Percentiles rank a stretch among this genome's conserved stretches.
Conservation (phyloP, 2,329 filamentous ascomycete species). For the Pezicula carpinea region DNA sequence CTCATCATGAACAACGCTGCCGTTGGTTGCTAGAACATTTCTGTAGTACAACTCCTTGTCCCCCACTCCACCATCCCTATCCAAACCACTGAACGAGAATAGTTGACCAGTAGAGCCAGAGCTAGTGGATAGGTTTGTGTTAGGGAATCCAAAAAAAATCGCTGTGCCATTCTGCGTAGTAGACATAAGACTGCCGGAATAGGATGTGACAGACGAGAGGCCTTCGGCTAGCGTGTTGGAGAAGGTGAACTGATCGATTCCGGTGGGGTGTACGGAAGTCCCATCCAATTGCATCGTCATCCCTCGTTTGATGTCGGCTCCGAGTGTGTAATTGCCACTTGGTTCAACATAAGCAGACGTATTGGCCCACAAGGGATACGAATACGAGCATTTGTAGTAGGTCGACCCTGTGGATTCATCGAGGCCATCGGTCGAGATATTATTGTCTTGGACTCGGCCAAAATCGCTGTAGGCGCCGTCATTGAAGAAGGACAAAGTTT, state of each 20-base stretch:
- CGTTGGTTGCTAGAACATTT: constrained; percentile 50
- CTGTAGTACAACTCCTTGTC: constrained; percentile 48
- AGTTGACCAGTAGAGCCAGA: constrained; percentile 53
- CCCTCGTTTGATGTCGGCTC: constrained; percentile 42
- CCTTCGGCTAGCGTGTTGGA: constrained; percentile 15
- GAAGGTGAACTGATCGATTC: constrained; percentile 50
- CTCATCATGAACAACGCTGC: constrained; percentile 44
- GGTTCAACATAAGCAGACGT: constrained; percentile 40
- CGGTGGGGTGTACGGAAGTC: constrained; percentile 51
- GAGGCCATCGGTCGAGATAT: constrained; percentile 45
- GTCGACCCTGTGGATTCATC: constrained; percentile 31
- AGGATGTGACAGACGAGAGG: constrained; percentile 22
- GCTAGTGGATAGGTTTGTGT: constrained; percentile 41
- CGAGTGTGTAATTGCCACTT: constrained; percentile 43
- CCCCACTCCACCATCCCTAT: constrained; percentile 20
- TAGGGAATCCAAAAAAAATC: constrained; percentile 44
- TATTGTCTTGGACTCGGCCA: constrained; percentile 49
- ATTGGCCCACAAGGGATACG: constrained; percentile 58
- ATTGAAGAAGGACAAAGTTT: constrained; percentile 52
- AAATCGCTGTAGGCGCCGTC: constrained; percentile 47
- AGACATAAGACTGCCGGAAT: constrained; percentile 34
- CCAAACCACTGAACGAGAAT: constrained; percentile 46
- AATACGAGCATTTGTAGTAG: constrained; percentile 37
- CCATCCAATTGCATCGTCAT: constrained; percentile 42
- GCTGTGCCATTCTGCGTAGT: constrained; percentile 57